These are phyloP conservation scores for Amanita fuliginea DNA, from an alignment of 768 basidiomycete species.

Conservation along the genomic window DNA sequence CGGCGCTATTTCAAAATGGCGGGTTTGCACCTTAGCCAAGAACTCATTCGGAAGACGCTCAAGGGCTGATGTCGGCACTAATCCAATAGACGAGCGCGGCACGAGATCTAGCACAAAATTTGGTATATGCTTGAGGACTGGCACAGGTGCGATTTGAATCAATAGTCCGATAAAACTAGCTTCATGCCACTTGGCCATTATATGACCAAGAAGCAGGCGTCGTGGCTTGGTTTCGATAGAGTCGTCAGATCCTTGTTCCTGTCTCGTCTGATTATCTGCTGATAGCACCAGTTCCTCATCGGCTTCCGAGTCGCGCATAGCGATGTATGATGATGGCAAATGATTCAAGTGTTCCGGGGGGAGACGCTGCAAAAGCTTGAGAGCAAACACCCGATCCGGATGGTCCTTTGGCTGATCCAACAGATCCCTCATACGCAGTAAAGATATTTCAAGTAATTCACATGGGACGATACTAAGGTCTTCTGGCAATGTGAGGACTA, in stretches of 20 bases:
- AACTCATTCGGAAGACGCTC: neutral
- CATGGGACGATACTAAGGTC: neutral
- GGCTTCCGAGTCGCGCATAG: neutral
- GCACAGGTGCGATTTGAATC: neutral
- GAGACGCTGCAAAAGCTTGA: neutral
- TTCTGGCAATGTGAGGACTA: neutral
- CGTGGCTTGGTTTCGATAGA: neutral
- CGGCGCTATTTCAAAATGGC: neutral
- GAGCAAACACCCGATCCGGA: neutral
- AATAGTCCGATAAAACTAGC: neutral
- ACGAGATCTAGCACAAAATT: neutral
- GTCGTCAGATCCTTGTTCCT: neutral
- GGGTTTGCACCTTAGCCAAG: neutral
- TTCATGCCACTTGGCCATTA: neutral
- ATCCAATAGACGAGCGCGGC: neutral
- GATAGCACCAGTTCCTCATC: too few relatives aligned
- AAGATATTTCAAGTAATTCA: neutral
- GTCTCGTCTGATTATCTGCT: neutral
- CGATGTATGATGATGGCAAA: neutral
- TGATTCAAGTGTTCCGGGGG: neutral
- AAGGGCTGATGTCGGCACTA: neutral
- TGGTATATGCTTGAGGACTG: neutral
- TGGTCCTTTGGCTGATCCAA: neutral
- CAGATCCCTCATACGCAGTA: neutral
- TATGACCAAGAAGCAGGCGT: neutral